phyloP scores from a whole-genome alignment of 208 protist species.

The Leishmania amazonensis region DNA sequence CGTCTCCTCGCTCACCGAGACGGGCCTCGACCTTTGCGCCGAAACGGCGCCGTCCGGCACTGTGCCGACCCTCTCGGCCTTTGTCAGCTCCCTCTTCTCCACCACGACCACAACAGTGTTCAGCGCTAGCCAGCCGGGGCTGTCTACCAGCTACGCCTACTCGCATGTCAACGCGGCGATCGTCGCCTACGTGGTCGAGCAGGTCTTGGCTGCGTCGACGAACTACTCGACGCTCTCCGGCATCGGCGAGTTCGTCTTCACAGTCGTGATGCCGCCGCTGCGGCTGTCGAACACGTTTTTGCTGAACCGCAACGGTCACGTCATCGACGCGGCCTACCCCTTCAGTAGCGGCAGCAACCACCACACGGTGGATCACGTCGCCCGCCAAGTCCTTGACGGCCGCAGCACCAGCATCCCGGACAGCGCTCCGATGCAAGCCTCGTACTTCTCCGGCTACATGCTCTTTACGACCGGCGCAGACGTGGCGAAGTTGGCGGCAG shows the following conservation, averaged over 20 bases:
- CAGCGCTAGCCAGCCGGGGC: constrained; percentile 22
- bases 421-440: constrained; percentile 38
- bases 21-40: constrained; percentile 22
- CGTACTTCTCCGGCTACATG: constrained; percentile 67
- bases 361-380: constrained; percentile 10
- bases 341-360: not conserved
- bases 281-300: constrained; percentile 57
- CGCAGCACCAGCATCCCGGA: constrained; percentile 8
- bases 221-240: constrained; percentile 8
- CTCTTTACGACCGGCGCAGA: constrained; percentile 57
- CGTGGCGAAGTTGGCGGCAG: constrained; percentile 24
- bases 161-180: constrained; percentile 61
- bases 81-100: constrained; percentile 43
- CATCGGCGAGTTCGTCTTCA: constrained; percentile 45
- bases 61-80: constrained; percentile 27
- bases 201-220: constrained; percentile 25
- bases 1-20: constrained; percentile 56
- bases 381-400: constrained; percentile 38
- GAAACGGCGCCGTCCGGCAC: constrained; percentile 11
- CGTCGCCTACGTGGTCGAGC: constrained; percentile 56
- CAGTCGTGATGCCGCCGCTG: constrained; percentile 43
- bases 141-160: constrained; percentile 35
- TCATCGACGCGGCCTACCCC: constrained; percentile 32
- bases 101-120: constrained; percentile 7
- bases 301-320: constrained; percentile 25